phyloP scores from a whole-genome alignment of 805 yeast species.

The Pichia sporocuriosa region DNA sequence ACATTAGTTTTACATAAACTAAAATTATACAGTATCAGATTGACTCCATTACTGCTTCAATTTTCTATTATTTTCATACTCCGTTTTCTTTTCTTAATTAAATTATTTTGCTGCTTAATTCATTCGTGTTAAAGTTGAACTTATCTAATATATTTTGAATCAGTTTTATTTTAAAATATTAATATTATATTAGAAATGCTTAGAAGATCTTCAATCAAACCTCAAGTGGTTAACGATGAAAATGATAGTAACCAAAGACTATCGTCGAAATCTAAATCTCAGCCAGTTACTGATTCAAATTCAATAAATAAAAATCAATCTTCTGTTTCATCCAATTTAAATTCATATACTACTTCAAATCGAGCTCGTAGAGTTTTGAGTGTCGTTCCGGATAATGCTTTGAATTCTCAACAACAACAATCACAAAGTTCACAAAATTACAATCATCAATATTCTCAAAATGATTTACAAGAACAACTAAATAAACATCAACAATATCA shows the following conservation, averaged over 20 bases:
- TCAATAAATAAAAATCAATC: neutral
- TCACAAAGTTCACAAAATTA: neutral
- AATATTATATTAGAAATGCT: conserved; percentile 13
- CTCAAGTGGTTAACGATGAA: conserved; percentile 21
- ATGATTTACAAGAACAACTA: conserved; percentile 3
- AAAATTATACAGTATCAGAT: too few species aligned
- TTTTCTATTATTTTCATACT: too few species aligned
- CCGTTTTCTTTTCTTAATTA: too few species aligned
- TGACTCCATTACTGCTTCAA: too few species aligned
- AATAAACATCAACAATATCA: conserved; percentile 2
- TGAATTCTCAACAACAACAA: conserved; percentile 15
- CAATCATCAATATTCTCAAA: conserved; percentile 3
- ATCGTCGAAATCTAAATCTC: neutral
- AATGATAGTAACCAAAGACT: conserved; percentile 13
- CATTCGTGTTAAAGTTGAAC: neutral
- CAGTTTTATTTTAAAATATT: too few species aligned
- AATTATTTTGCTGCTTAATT: too few species aligned
- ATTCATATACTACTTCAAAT: neutral
- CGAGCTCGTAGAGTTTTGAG: conserved; percentile 25
- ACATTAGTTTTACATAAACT: too few species aligned
- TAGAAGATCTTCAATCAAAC: conserved; percentile 17
- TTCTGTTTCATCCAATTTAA: neutral
- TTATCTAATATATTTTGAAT: neutral
- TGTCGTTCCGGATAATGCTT: conserved; percentile 22
- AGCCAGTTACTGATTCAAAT: neutral